Conservation (phyloP, 495 filamentous ascomycete species). For the Talaromyces thailandensis region DNA sequence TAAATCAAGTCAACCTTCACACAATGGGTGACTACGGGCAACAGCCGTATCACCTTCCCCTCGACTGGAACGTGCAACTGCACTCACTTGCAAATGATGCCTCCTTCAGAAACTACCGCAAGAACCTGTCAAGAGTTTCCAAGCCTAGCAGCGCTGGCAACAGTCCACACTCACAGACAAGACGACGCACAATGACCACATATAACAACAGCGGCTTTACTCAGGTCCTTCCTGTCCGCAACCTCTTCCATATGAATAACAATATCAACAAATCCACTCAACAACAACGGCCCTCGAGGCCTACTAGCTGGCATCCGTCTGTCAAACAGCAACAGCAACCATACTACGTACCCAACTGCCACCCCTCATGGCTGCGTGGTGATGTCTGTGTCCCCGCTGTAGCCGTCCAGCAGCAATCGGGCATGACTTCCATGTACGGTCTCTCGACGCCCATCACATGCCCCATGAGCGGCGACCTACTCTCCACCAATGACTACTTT, state of each 20-base stretch:
- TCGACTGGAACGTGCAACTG: slow-evolving; percentile 15
- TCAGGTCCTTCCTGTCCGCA: background rate
- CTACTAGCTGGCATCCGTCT: slow-evolving; percentile 65
- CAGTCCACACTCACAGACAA: slow-evolving; percentile 52
- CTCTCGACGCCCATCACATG: slow-evolving; percentile 7
- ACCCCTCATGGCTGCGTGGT: slow-evolving; percentile 5
- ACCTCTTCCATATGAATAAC: slow-evolving; percentile 16
- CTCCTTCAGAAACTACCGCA: slow-evolving; percentile 15
- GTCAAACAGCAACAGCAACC: slow-evolving; percentile 9
- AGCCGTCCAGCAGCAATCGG: background rate
- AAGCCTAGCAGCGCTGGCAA: slow-evolving; percentile 64
- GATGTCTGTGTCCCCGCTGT: background rate
- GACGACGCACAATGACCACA: slow-evolving; percentile 39
- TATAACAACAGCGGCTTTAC: background rate
- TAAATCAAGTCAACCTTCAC: background rate
- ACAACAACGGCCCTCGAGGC: slow-evolving; percentile 31
- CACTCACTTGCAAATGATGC: slow-evolving; percentile 2
- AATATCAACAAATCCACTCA: slow-evolving; percentile 26
- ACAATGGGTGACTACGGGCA: background rate
- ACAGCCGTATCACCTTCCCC: slow-evolving; percentile 14
- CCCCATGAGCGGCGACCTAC: slow-evolving; percentile 4
- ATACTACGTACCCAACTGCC: slow-evolving; percentile 6
- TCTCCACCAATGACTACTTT: slow-evolving; percentile 5
- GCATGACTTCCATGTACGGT: slow-evolving; percentile 3
- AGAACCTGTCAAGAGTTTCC: slow-evolving; percentile 42